Conservation (phyloP, 805 yeast species). For the Yamadazyma takamatsuzukensis region DNA sequence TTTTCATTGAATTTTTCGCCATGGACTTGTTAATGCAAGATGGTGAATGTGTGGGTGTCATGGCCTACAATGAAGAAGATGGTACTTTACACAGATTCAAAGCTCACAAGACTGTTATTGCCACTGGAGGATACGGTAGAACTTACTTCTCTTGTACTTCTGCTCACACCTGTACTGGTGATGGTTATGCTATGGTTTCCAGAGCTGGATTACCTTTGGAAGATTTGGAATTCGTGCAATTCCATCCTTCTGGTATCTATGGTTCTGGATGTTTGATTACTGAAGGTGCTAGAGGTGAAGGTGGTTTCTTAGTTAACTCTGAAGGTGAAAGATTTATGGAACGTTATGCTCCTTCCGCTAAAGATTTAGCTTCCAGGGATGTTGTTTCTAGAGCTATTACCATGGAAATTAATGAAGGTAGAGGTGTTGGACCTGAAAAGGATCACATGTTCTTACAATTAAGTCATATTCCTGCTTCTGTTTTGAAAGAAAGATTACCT, state of each 20-base stretch:
- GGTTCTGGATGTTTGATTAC: constrained; percentile 99
- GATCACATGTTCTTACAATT: constrained; percentile 95
- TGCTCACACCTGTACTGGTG: constrained; percentile 99
- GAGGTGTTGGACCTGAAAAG: constrained; percentile 96
- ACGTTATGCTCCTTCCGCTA: constrained; percentile 98
- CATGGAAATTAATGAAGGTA: constrained; percentile 96
- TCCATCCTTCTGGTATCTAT: constrained; percentile 99
- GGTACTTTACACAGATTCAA: constrained; percentile 98
- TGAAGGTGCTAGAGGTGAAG: constrained; percentile 99
- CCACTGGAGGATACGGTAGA: constrained; percentile 99
- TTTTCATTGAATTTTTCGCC: constrained; percentile 96
- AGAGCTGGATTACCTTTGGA: constrained; percentile 98
- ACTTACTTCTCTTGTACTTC: constrained; percentile 98
- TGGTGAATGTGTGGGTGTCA: constrained; percentile 94
- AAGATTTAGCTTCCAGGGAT: constrained; percentile 97
- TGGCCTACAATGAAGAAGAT: constrained; percentile 98
- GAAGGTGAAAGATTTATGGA: constrained; percentile 99
- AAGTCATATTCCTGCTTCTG: constrained; percentile 89
- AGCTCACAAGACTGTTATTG: constrained; percentile 93
- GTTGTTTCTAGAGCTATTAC: constrained; percentile 98
- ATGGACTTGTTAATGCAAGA: constrained; percentile 90
- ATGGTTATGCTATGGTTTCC: constrained; percentile 96
- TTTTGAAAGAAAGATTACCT: constrained; percentile 91
- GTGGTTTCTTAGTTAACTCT: constrained; percentile 92
- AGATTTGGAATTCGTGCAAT: constrained; percentile 96